phyloP scores from a whole-genome alignment of 441 rosid species.

The Gossypium davidsonii region DNA sequence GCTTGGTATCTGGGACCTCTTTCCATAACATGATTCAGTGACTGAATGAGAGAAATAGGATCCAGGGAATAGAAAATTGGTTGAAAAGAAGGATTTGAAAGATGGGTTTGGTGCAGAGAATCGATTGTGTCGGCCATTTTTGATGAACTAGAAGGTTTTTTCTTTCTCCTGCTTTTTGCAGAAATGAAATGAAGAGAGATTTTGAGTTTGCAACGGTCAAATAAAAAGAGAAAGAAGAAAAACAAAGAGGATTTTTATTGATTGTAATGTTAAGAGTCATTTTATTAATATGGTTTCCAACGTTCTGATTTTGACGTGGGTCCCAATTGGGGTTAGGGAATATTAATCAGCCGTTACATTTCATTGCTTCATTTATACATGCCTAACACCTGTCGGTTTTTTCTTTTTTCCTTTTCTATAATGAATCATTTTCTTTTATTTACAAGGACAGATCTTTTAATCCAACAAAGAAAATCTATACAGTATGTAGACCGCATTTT shows the following conservation, averaged over 20 bases:
- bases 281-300: background rate
- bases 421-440: too few relatives aligned
- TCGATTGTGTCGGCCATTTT: constrained; percentile 35
- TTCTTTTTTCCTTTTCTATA: too few relatives aligned
- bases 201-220: constrained; percentile 44
- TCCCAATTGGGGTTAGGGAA: background rate
- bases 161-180: background rate
- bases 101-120: constrained; percentile 17
- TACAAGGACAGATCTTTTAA: background rate
- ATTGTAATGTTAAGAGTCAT: background rate
- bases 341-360: constrained; percentile 1
- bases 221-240: constrained; percentile 14
- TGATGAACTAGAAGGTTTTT: background rate
- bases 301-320: constrained; percentile 13
- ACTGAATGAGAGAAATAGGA: constrained; percentile 53
- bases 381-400: too few relatives aligned
- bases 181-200: background rate
- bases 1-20: constrained; percentile 76
- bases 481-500: background rate
- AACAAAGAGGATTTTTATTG: background rate
- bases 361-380: too few relatives aligned
- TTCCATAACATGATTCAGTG: constrained; percentile 50
- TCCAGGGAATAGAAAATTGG: constrained; percentile 37
- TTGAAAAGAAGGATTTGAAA: constrained; percentile 27
- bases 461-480: background rate